Evolutionary conservation across 768 basidiomycete species (phyloP).

Genomic region (Naganishia antarctica): DNA sequence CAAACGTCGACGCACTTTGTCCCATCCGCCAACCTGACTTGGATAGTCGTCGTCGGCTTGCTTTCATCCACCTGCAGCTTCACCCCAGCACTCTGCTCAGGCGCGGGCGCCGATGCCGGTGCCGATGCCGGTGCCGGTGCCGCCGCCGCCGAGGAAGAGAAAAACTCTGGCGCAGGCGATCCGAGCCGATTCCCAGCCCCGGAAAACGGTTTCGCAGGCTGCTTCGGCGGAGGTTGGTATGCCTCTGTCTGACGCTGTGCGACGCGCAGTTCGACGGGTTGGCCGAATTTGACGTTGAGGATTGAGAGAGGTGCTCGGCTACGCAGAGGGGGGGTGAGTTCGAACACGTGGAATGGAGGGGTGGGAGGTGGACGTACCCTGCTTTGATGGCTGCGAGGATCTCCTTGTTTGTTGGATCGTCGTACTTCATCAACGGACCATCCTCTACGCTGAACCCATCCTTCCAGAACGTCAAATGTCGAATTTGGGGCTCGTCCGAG

Average conservation of each 20-base stretch:
- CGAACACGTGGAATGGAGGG: background rate
- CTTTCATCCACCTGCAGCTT: slow-evolving; percentile 76
- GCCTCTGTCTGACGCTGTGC: slow-evolving; percentile 65
- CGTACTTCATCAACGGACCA: slow-evolving; percentile 75
- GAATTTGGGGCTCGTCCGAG: slow-evolving; percentile 60
- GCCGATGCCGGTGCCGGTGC: slow-evolving; percentile 37
- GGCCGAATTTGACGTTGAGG: slow-evolving; percentile 67
- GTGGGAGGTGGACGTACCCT: slow-evolving; percentile 64
- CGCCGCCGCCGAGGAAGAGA: slow-evolving; percentile 16
- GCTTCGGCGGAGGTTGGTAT: slow-evolving; percentile 60
- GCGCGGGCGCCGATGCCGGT: no score
- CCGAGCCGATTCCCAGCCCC: slow-evolving; percentile 80
- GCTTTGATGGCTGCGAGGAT: slow-evolving; percentile 70
- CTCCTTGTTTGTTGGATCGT: slow-evolving; percentile 66
- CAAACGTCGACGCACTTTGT: slow-evolving; percentile 57
- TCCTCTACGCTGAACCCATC: slow-evolving; percentile 90
- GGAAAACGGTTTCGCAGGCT: slow-evolving; percentile 56
- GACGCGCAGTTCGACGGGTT: slow-evolving; percentile 79
- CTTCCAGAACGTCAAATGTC: slow-evolving; percentile 83
- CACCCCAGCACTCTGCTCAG: no score
- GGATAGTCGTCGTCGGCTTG: slow-evolving; percentile 79
- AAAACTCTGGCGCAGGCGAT: slow-evolving; percentile 59
- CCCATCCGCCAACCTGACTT: slow-evolving; percentile 85
- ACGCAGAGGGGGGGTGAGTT: background rate
- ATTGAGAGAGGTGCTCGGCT: slow-evolving; percentile 75